Evolutionary conservation across 2,329 filamentous ascomycete species (phyloP), one percentile per base, ranked within the genome.

Genomic region (Acrocalymma vagum): DNA sequence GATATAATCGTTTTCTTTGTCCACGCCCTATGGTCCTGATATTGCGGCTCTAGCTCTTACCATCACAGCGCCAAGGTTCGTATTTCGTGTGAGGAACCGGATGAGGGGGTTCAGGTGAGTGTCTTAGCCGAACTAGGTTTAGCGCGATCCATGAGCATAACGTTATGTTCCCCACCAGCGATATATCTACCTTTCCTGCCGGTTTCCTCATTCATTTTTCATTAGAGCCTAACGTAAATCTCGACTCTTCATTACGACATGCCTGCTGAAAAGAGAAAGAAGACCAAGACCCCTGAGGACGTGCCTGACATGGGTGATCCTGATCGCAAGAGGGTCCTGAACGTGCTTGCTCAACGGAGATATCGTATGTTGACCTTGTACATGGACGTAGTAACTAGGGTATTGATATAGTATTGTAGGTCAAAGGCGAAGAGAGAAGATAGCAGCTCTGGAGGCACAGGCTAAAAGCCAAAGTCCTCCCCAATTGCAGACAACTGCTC

Each of bases 311-410:
- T 30, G 10, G 61, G 62, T 4, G 46, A 64, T 42, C 62, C 62
- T 4, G 62, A 66, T 29, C 47, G 62, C 22, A 63, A 64, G 43
- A 48, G 62, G 27, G 53, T 63, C 28, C 42, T 66, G 4, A 66
- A 64, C 42, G 58, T 66, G 0, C 33, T 66, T 5, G 62, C 61
- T 4, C 62, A 66, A 31, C 52, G 62, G 25, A 49, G 62, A 53
- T 66, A 66, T 34, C 56, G 60, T 64, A 46, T 23, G 60, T 43
- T 0, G 6, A 16, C 9, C 8, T 24, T 15, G 22, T 8, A 15
- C 15, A 13, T 17, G 3, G 24, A 23, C 8, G 23, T 10, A 15
- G 23, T 5, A 5, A 29, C 9, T 14, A 10, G 11, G 23, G 3
- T 17, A n/a, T 31, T 37, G 15, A 32, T 29, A 31, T 29, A 8